Evolutionary conservation across 805 yeast species (phyloP).

Genomic region (Metschnikowia noctiluminum): DNA sequence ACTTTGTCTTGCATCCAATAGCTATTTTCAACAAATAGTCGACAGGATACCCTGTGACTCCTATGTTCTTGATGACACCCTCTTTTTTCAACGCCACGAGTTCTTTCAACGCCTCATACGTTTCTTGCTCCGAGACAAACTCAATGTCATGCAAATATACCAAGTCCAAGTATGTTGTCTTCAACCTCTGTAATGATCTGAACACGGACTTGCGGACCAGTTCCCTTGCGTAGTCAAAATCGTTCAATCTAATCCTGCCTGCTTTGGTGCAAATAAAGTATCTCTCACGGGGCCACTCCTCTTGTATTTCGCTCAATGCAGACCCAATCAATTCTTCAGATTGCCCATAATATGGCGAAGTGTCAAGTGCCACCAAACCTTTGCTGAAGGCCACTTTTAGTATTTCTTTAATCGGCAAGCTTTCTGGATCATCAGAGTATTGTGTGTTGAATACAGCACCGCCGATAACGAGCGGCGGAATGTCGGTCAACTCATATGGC

Average conservation of each 20-base stretch:
- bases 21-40: conserved; percentile 59
- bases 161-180: conserved; percentile 69
- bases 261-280: conserved; percentile 82
- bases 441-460: conserved; percentile 87
- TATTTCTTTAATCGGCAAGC: conserved; percentile 56
- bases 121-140: conserved; percentile 56
- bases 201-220: conserved; percentile 59
- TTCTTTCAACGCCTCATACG: conserved; percentile 60
- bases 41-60: conserved; percentile 86
- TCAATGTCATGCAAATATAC: conserved; percentile 90
- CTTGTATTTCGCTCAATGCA: conserved; percentile 42
- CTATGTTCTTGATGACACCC: conserved; percentile 64
- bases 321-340: conserved; percentile 73
- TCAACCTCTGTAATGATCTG: conserved; percentile 64
- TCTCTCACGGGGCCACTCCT: conserved; percentile 50
- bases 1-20: conserved; percentile 22
- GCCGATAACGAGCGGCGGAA: conserved; percentile 69
- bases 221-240: conserved; percentile 69
- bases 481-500: conserved; percentile 25
- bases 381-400: conserved; percentile 55
- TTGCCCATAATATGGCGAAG: conserved; percentile 92
- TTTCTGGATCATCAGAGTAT: conserved; percentile 66
- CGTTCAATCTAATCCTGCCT: conserved; percentile 66
- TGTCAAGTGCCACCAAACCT: conserved; percentile 79
- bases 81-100: conserved; percentile 56